Evolutionary conservation across 1,284 basidiomycete species (phyloP), one percentile per base, ranked within the genome.

Genomic region (Thelephora terrestris): DNA sequence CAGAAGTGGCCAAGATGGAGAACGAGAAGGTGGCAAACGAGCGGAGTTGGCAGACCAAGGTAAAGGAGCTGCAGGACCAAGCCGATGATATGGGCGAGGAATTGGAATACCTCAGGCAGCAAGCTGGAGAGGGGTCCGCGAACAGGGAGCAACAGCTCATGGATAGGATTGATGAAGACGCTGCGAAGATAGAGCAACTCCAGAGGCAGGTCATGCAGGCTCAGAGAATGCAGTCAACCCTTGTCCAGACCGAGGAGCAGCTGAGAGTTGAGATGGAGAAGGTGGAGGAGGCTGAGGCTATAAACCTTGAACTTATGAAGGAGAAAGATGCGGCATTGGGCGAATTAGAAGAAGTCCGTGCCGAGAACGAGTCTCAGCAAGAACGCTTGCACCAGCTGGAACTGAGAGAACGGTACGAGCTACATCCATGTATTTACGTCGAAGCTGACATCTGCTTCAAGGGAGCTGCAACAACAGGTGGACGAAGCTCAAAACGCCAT

Each of bases 121-220:
- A 66, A 46, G 66, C 58, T 36, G 63, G 67, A 49, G 63, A 51
- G 61, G 47, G 42, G 12, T 50, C 52, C 24, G 59, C 61, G 16
- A 64, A 74, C 37, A 55, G 71, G 45, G 81, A 84, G 57, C 70
- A 72, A 32, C 77, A 79, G 51, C 56, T 82, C 34, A 52, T 81
- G 53, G 65, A 68, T 55, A 68, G 81, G 52, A 78, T 84, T 32
- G 81, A 84, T 42, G 79, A 80, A 57, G 81, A 84, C 50, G 76
- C 76, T 39, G 76, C 73, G 1, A 81, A 76, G 61, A 78, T 81
- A 25, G 57, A 61, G 5, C 69, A 75, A 3, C 57, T 83, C 46
- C 74, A 81, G 56, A 61, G 59, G 44, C 60, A 74, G 55, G 55
- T 74, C 6, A 56, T 64, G 27, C 68, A 70, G 29, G 58, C 63